phyloP scores from a whole-genome alignment of 305 asterid genomes.

The Coffea humblotiana region DNA sequence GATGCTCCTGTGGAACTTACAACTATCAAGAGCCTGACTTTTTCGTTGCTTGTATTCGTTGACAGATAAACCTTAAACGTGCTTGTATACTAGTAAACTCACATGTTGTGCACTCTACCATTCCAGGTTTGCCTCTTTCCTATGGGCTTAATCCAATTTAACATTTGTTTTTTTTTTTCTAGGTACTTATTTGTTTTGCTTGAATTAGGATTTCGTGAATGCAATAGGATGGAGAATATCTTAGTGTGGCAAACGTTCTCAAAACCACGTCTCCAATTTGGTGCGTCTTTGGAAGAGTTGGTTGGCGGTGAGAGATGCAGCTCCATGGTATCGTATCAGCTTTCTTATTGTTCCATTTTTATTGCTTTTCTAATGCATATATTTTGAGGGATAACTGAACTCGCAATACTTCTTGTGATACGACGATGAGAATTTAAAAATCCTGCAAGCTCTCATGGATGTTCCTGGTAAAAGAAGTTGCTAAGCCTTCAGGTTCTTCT shows the following conservation, averaged over 20 bases:
- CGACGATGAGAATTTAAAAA: background rate
- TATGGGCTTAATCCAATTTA: conserved; percentile 8
- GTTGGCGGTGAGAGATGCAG: conserved; percentile 46
- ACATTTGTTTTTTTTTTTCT: conserved; percentile 11
- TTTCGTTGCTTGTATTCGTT: conserved; percentile 14
- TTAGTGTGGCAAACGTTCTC: conserved; percentile 70
- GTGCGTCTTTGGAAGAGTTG: conserved; percentile 73
- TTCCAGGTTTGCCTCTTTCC: conserved; percentile 55
- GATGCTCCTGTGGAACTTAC: background rate
- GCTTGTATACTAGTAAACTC: conserved; percentile 86
- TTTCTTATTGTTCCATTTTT: background rate
- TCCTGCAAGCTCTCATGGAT: background rate
- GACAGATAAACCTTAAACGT: conserved; percentile 94
- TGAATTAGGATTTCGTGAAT: conserved; percentile 61
- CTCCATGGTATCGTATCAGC: conserved; percentile 50
- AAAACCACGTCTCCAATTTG: conserved; percentile 68
- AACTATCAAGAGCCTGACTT: background rate
- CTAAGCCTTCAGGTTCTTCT: background rate
- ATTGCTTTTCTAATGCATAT: background rate
- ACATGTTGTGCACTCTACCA: conserved; percentile 46
- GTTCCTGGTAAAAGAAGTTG: background rate
- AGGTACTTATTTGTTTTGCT: conserved; percentile 1
- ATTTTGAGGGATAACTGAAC: conserved; percentile 1
- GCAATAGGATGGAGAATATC: conserved; percentile 83
- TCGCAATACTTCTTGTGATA: background rate